These are phyloP conservation scores for Sugiyamaella xylanicola DNA, from an alignment of 1,139 yeast species.

Conservation along the genomic window DNA sequence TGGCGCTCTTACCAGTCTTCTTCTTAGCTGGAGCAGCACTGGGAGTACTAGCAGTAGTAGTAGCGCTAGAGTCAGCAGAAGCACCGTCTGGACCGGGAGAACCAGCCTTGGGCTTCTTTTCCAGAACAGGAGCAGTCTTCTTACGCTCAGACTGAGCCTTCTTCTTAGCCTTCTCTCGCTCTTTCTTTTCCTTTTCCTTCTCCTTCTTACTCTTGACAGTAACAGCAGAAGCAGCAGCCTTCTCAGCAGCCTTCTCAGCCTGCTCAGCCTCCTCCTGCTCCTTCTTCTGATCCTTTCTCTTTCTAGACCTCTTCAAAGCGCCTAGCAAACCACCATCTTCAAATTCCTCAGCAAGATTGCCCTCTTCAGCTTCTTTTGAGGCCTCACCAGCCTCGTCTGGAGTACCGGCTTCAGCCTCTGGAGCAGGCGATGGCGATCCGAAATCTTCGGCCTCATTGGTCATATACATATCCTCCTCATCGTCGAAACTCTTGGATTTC, in stretches of 20 bases:
- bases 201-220: constrained; percentile 86
- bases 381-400: constrained; percentile 27
- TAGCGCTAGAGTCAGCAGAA: constrained; percentile 32
- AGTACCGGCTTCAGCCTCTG: constrained; percentile 19
- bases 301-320: constrained; percentile 76
- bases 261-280: constrained; percentile 29
- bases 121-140: constrained; percentile 71
- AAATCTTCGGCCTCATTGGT: constrained; percentile 53
- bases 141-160: constrained; percentile 87
- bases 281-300: constrained; percentile 65
- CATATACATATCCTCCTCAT: constrained; percentile 52
- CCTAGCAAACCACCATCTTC: constrained; percentile 72
- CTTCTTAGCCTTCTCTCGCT: constrained; percentile 91
- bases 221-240: constrained; percentile 56
- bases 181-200: constrained; percentile 96
- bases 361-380: constrained; percentile 48
- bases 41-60: constrained; percentile 44
- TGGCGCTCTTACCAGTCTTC: constrained; percentile 43
- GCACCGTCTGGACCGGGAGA: constrained; percentile 40
- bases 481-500: constrained; percentile 80
- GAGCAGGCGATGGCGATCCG: constrained; percentile 41
- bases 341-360: constrained; percentile 47
- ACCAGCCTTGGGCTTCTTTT: constrained; percentile 45
- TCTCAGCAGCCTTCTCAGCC: constrained; percentile 45
- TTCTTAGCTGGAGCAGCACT: constrained; percentile 36